Percentiles rank a stretch among this genome's conserved stretches.
phyloP scores from a whole-genome alignment of 768 basidiomycete species.

The Russula earlei region DNA sequence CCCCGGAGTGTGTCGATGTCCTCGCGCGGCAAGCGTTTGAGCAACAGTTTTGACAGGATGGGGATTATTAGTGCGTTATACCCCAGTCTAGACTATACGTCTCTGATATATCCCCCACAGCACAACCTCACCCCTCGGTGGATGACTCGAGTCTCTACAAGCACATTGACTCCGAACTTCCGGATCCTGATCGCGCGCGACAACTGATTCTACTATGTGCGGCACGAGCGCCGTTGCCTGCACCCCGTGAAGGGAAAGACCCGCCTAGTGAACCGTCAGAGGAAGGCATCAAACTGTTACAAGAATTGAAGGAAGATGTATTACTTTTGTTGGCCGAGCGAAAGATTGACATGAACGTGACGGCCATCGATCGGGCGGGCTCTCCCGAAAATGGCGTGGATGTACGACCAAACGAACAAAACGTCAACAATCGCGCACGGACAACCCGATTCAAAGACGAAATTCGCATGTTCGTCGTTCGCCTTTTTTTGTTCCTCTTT shows the following conservation, averaged over 20 bases:
- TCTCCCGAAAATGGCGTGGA: constrained; percentile 25
- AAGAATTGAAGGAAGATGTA: constrained; percentile 47
- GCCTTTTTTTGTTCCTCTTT: neutral
- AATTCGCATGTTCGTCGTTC: constrained; percentile 47
- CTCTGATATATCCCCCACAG: constrained; percentile 29
- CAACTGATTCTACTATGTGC: constrained; percentile 71
- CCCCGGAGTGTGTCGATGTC: constrained; percentile 52
- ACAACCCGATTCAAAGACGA: constrained; percentile 58
- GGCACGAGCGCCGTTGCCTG: constrained; percentile 40
- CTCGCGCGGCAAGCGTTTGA: constrained; percentile 63
- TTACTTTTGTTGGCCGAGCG: constrained; percentile 61
- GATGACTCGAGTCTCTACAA: constrained; percentile 64
- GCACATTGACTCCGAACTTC: constrained; percentile 70
- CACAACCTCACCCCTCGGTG: constrained; percentile 69
- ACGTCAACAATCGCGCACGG: constrained; percentile 57
- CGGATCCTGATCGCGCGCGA: constrained; percentile 60
- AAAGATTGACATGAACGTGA: constrained; percentile 44
- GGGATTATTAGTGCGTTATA: constrained; percentile 60
- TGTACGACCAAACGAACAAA: constrained; percentile 59
- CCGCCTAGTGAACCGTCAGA: constrained; percentile 41
- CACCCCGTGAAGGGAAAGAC: constrained; percentile 32
- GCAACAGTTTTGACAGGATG: constrained; percentile 54
- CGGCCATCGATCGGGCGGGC: constrained; percentile 29
- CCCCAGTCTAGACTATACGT: constrained; percentile 2
- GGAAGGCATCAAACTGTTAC: constrained; percentile 35